Percentiles rank a stretch among this genome's conserved stretches.
Evolutionary conservation across 1,284 basidiomycete species (phyloP).

Genomic region (Sporisorium scitamineum): DNA sequence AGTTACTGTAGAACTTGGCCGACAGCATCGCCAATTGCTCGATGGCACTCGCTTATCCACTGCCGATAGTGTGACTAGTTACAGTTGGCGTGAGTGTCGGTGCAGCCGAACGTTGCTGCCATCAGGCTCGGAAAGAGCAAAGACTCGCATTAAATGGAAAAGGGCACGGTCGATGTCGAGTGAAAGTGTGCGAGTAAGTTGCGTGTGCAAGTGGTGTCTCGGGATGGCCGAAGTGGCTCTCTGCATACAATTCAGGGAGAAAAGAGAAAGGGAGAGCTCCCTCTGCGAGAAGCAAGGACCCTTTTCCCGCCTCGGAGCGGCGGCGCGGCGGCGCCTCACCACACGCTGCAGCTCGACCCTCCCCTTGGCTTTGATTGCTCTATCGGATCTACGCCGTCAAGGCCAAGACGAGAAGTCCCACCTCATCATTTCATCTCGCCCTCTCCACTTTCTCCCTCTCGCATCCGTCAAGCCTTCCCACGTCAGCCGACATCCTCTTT

Average conservation of each 20-base stretch:
- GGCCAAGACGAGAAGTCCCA: not conserved
- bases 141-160: too few species aligned
- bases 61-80: not conserved
- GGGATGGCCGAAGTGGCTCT: constrained; percentile 6
- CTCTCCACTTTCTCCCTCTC: not conserved
- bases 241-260: not conserved
- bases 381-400: not conserved
- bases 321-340: too few species aligned
- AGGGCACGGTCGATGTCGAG: not conserved
- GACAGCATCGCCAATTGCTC: too few species aligned
- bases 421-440: not conserved
- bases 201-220: constrained; percentile 5
- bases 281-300: not conserved
- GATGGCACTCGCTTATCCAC: not conserved
- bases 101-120: not conserved
- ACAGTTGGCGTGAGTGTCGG: not conserved
- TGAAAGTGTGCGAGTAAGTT: not conserved
- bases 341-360: not conserved
- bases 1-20: too few species aligned
- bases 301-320: constrained; percentile 10
- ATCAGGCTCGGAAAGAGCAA: too few species aligned
- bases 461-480: not conserved
- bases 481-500: not conserved
- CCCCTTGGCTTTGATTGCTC: constrained; percentile 1
- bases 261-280: not conserved